phyloP scores from a whole-genome alignment of 2,329 filamentous ascomycete genomes.

The Diaporthe nobilis region DNA sequence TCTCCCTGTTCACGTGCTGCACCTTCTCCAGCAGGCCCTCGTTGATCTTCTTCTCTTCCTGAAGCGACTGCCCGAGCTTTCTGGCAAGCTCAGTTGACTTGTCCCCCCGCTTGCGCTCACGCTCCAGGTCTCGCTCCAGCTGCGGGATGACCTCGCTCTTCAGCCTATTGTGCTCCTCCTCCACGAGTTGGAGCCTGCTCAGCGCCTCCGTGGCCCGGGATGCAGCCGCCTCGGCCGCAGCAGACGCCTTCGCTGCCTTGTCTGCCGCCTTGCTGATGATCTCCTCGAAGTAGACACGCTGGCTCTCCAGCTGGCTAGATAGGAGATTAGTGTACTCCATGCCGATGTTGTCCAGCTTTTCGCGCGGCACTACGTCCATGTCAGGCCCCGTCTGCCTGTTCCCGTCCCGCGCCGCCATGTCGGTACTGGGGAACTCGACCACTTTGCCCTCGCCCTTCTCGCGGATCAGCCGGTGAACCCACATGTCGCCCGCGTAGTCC shows the following conservation, averaged over 20 bases:
- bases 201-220: constrained; percentile 63
- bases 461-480: constrained; percentile 95
- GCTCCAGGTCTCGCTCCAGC: constrained; percentile 80
- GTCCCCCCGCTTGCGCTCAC: constrained; percentile 76
- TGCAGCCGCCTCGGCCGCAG: constrained; percentile 74
- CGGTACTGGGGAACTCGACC: constrained; percentile 81
- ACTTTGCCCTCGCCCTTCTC: constrained; percentile 94
- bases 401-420: constrained; percentile 46
- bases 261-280: constrained; percentile 89
- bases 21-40: constrained; percentile 88
- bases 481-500: constrained; percentile 96
- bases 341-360: constrained; percentile 82
- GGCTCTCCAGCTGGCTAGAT: constrained; percentile 91
- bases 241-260: constrained; percentile 83
- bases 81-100: constrained; percentile 84
- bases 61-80: constrained; percentile 79
- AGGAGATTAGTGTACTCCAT: constrained; percentile 96
- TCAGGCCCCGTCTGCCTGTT: constrained; percentile 33
- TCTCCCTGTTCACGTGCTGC: constrained; percentile 76
- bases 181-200: constrained; percentile 66
- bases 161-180: constrained; percentile 67
- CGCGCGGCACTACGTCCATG: constrained; percentile 77
- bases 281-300: constrained; percentile 94
- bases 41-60: constrained; percentile 89
- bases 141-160: constrained; percentile 70